Base-by-base conservation (phyloP, 108 stramenopile species). In the Pseudonitzschia pungens region DNA sequence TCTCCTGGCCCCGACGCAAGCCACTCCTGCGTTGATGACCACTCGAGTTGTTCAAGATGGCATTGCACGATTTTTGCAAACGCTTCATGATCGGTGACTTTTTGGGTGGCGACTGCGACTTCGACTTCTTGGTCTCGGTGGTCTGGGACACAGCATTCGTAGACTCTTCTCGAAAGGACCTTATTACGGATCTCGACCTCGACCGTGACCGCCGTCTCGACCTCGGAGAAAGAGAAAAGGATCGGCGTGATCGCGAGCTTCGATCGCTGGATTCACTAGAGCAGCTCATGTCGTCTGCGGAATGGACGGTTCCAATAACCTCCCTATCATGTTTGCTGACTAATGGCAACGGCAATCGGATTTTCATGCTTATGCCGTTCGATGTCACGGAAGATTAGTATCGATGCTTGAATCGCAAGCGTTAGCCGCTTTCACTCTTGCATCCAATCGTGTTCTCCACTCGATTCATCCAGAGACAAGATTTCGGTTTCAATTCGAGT, bases 81-180 rank as follows among this genome's bases (percentile, higher is more conserved):
- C 54, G 54, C 26, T 55, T 55, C n/a, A 55, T 55, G 54, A 55
- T 55, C 10, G 45, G 16, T 18, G 45, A 18, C 45, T 26, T 55
- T 10, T 55, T 55, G n/a, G 1, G 1, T 10, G 54, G 54, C 21
- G 54, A 55, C 24, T 55, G 45, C 14, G 18, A 1, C 14, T 26
- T 26, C 14, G 18, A 1, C 14, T 26, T 26, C 22, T 22, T 55
- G 10, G 54, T 55, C 2, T 2, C 22, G 4, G 21, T 26, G 22
- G 2, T 55, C 9, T 21, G 22, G 54, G 50, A 8, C 50, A 10
- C 9, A 9, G n/a, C 50, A 2, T 48, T 48, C 45, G 45, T 8
- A 48, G 45, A 48, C 45, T 48, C 45, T 48, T 48, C 45, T 48
- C 45, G 45, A 18, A 48, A 48, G 45, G 45, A 48, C 14, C 45